phyloP scores from a whole-genome alignment of 2,329 filamentous ascomycete species.

The Beauveria rudraprayagi region DNA sequence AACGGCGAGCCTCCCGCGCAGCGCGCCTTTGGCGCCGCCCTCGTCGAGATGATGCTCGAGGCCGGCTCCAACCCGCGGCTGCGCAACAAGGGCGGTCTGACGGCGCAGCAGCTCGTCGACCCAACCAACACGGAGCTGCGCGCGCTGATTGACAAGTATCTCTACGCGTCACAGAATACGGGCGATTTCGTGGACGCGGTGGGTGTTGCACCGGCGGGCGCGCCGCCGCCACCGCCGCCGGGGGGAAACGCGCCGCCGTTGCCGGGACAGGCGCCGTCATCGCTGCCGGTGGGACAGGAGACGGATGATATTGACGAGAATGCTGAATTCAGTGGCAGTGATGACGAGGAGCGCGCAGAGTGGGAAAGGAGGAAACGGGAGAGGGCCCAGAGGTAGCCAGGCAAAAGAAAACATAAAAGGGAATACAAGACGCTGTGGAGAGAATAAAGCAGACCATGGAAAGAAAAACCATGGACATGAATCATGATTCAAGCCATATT shows the following conservation, averaged over 20 bases:
- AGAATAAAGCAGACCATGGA: neutral
- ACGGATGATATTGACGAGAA: slow-evolving; percentile 42
- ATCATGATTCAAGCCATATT: neutral
- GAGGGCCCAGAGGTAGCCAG: slow-evolving; percentile 22
- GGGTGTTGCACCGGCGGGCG: slow-evolving; percentile 16
- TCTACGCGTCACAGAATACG: slow-evolving; percentile 53
- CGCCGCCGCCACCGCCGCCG: slow-evolving; percentile 11
- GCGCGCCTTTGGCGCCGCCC: slow-evolving; percentile 54
- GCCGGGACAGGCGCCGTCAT: slow-evolving; percentile 12
- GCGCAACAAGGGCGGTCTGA: slow-evolving; percentile 66
- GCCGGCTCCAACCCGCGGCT: slow-evolving; percentile 55
- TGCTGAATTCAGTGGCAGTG: slow-evolving; percentile 55
- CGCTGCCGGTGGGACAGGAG: slow-evolving; percentile 21
- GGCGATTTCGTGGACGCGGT: slow-evolving; percentile 45
- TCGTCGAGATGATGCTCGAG: slow-evolving; percentile 76
- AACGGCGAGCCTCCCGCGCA: slow-evolving; percentile 59
- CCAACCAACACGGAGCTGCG: slow-evolving; percentile 56
- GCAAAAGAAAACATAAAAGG: neutral
- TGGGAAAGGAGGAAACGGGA: slow-evolving; percentile 46
- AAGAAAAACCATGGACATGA: neutral
- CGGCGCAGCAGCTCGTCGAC: slow-evolving; percentile 64
- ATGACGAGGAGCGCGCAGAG: slow-evolving; percentile 55
- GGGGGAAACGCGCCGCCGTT: slow-evolving; percentile 15
- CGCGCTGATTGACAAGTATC: slow-evolving; percentile 59
- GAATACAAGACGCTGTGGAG: neutral